Evolutionary conservation across 2,329 filamentous ascomycete genomes (phyloP).

Genomic region (Juglanconis sp.): DNA sequence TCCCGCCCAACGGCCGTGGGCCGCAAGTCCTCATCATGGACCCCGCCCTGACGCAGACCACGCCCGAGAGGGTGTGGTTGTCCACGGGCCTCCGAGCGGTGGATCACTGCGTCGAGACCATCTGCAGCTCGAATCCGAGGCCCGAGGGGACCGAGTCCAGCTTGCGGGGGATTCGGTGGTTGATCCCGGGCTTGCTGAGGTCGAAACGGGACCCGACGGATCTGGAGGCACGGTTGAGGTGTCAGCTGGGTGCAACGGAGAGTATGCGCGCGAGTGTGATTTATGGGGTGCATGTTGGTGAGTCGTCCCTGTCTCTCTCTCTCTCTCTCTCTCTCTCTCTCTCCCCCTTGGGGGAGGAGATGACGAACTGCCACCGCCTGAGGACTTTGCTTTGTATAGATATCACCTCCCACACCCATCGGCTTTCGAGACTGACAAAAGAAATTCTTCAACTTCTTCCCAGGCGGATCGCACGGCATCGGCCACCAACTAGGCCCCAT

Average conservation of each 20-base stretch:
- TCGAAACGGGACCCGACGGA: constrained; percentile 33
- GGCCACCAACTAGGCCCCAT: constrained; percentile 36
- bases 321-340: background rate
- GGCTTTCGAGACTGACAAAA: constrained; percentile 4
- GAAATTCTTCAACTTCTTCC: background rate
- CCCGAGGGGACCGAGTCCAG: constrained; percentile 32
- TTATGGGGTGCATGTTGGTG: constrained; percentile 31
- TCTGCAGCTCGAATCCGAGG: constrained; percentile 35
- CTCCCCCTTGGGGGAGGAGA: too few species aligned
- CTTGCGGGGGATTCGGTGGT: constrained; percentile 32
- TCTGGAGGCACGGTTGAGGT: constrained; percentile 37
- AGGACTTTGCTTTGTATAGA: too few species aligned
- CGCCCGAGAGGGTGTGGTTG: constrained; percentile 47
- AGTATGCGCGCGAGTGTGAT: constrained; percentile 41
- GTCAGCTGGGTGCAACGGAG: constrained; percentile 44
- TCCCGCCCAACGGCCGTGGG: constrained; percentile 32
- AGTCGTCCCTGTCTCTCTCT: background rate
- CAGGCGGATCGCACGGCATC: constrained; percentile 33
- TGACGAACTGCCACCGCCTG: too few species aligned
- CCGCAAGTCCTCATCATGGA: constrained; percentile 49
- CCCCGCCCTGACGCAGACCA: constrained; percentile 42
- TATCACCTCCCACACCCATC: too few species aligned
- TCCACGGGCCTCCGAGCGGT: constrained; percentile 49
- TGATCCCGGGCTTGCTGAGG: constrained; percentile 40
- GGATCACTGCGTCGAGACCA: constrained; percentile 52